Conservation (phyloP, 306 rosid genomes). For the Acacia melanoxylon region DNA sequence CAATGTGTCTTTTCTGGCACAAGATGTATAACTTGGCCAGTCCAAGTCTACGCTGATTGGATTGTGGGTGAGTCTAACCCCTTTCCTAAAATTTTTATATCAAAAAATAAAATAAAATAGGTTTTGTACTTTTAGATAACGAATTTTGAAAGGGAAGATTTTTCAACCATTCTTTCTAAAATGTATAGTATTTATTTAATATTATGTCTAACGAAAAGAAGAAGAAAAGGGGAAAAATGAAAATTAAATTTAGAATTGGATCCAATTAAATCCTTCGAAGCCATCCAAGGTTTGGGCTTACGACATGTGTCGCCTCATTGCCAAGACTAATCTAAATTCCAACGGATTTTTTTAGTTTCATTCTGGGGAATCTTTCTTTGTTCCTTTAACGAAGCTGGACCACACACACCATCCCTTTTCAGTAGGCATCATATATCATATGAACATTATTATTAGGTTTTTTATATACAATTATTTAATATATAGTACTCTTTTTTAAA, state of each 20-base stretch:
- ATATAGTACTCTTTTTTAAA: neutral
- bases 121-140: too few relatives aligned
- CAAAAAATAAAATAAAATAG: too few relatives aligned
- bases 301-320: neutral
- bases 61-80: too few relatives aligned
- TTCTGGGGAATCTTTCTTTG: slow-evolving; percentile 9
- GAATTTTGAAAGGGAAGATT: too few relatives aligned
- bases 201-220: too few relatives aligned
- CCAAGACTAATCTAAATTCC: neutral
- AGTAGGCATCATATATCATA: neutral
- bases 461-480: too few relatives aligned
- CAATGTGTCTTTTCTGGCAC: too few relatives aligned
- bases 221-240: neutral
- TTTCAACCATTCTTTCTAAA: too few relatives aligned
- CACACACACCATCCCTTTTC: slow-evolving; percentile 29
- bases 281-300: neutral
- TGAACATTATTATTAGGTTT: neutral
- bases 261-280: neutral
- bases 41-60: too few relatives aligned
- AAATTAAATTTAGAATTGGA: neutral
- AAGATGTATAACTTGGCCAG: too few relatives aligned
- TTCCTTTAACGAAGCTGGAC: slow-evolving; percentile 37
- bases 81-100: too few relatives aligned
- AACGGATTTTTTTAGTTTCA: neutral
- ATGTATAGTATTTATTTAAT: too few relatives aligned